A percentile compares a stretch with the other conserved stretches of the same genome.
Evolutionary conservation across 352 stramenopile species (phyloP).

Genomic region (Aphanomyces stellatus): DNA sequence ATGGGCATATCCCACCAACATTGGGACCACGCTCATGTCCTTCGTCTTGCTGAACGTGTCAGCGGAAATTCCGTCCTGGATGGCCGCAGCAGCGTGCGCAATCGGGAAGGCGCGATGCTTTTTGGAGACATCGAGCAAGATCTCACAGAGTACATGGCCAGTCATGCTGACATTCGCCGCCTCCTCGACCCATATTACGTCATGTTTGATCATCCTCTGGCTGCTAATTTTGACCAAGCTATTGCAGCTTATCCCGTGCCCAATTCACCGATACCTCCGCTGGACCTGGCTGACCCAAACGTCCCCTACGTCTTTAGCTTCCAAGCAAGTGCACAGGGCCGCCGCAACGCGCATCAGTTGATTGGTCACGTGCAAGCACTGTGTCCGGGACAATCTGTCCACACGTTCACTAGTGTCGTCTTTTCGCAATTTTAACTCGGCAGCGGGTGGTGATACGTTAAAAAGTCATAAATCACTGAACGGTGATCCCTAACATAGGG

Average conservation of each 20-base stretch:
- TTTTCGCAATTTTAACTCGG: neutral
- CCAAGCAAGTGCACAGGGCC: neutral
- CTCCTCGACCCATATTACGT: neutral
- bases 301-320: neutral
- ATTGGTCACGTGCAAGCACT: neutral
- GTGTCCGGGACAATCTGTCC: neutral
- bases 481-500: no score
- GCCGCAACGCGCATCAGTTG: neutral
- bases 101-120: neutral
- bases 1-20: neutral
- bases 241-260: neutral
- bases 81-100: neutral
- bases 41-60: neutral
- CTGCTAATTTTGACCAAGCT: neutral
- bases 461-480: no score
- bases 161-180: neutral
- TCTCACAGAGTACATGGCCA: neutral
- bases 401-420: neutral
- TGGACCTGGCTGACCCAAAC: neutral
- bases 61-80: neutral
- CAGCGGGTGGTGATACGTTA: no score
- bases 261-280: no score
- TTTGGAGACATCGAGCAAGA: neutral
- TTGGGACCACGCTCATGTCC: neutral
- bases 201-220: neutral